Evolutionary conservation across 1,139 yeast species (phyloP), one percentile per base, ranked within the genome.

Genomic region (Kodamaea anthophila): DNA sequence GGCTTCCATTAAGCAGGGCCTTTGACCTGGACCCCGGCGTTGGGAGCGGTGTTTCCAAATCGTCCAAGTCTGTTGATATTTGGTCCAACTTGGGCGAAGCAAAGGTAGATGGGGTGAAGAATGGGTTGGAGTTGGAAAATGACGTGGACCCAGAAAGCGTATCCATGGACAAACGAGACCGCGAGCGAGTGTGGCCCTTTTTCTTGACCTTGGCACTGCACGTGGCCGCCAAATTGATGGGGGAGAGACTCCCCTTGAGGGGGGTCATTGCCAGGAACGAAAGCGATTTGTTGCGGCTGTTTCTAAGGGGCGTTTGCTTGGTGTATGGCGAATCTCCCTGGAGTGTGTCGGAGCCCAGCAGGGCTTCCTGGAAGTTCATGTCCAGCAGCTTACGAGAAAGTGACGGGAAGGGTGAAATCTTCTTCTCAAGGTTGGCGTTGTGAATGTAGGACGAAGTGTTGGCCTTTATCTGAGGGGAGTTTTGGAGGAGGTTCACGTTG

Each of bases 51-150:
- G 67, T 59, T 9, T 48, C 53, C 18, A 55, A 43, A 18, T 56
- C 62, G 24, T 56, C 61, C 23, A 53, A 39, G 14, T 55, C 55
- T 14, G 46, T 49, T 7, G 41, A 31, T 6, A 40, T 36, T 18
- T 50, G 47, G 31, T 51, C 58, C 28, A 58, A 51, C 37, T 58
- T 58, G 2, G 74, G 72, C 5, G 70, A 59, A 23, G 60, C 45
- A 37, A 61, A 60, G 4, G 64, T 47, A 1, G 63, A 52, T 2
- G 72, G 69, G 2, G 70, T 65, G 39, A 62, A 65, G 40, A 69
- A 68, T 12, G 74, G 74, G 38, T 69, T 67, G 47, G 38, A 23
- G 35, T 39, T 21, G 47, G 43, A 35, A 42, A 33, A 37, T 19
- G 54, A 34, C 25, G 36, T 37, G 18, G 39, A 38, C 21, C 42